Base-by-base conservation (phyloP, 2,329 filamentous ascomycete species). In the Teratosphaeriaceae sp. region DNA sequence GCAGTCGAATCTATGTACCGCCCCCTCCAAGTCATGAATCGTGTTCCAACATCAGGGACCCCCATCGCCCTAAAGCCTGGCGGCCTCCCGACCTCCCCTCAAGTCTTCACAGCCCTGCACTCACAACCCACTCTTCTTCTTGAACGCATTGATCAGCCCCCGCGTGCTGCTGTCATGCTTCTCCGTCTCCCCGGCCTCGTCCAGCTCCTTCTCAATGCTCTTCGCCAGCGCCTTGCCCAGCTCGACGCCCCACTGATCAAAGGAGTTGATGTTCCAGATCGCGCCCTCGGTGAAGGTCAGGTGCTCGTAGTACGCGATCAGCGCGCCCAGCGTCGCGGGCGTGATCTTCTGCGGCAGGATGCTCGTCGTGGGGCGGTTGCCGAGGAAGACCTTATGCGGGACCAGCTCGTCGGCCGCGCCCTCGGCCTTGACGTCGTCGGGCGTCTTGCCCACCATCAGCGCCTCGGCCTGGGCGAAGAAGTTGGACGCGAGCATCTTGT, bases 221-320 rank as follows among this genome's bases (percentile, higher is more conserved):
- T 76, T 97, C 49, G 92, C 92, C 54, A 98, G 74, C 30, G 84
- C 82, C 83, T 98, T 98, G 67, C 92, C 92, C 49, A 98, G 75
- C 76, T 98, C 92, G 34, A 98, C 92, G 71, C 92, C 92, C 92
- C 92, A 98, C 76, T 98, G 92, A 72, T 98, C 92, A 64, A 97
- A 98, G 62, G 84, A 88, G 80, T 98, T 98, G 76, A 98, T 95
- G 73, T 97, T 94, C 92, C 92, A 98, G 65, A 98, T 76, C 40
- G 89, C 90, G 59, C 92, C 92, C 73, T 98, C 92, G 27, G 87
- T 94, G 69, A 98, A 98, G 44, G 92, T 97, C 49, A 97, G 72
- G 72, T 98, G 92, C 77, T 98, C 92, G 70, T 98, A 98, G 78
- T 97, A 98, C 53, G 88, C 90, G 58, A 98, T 98, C 58, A 98